These are phyloP conservation scores for Cyclocybe cylindracea DNA, from an alignment of 768 basidiomycete species.

Conservation along the genomic window DNA sequence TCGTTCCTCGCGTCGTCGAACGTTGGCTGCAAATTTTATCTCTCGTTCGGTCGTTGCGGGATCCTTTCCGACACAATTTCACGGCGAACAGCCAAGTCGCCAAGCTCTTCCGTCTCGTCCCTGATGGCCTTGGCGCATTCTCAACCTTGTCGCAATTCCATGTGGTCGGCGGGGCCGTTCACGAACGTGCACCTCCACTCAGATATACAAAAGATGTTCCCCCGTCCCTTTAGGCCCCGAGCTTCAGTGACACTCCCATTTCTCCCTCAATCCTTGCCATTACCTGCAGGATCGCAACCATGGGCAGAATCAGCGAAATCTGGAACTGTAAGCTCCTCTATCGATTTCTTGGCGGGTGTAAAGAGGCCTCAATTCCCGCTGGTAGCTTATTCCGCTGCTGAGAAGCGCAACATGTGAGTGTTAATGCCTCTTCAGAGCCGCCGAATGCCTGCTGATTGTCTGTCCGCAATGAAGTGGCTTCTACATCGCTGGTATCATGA, in stretches of 20 bases:
- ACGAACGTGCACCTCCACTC: slow-evolving; percentile 6
- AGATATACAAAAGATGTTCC: slow-evolving; percentile 2
- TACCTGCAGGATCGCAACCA: not conserved
- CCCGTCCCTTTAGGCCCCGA: not conserved
- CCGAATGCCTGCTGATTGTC: not conserved
- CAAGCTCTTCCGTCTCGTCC: too few species aligned
- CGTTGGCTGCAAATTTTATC: too few species aligned
- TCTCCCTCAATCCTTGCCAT: not conserved
- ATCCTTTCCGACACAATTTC: too few species aligned
- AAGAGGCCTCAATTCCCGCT: not conserved
- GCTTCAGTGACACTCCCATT: not conserved
- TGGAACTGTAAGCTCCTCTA: slow-evolving; percentile 18
- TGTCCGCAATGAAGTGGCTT: slow-evolving; percentile 14
- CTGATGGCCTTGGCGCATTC: too few species aligned
- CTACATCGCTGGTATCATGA: slow-evolving; percentile 32
- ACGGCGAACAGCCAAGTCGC: too few species aligned
- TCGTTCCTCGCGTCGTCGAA: too few species aligned
- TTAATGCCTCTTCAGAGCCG: not conserved
- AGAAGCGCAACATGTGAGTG: slow-evolving; percentile 32
- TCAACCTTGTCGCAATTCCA: too few species aligned
- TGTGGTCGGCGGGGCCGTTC: not conserved
- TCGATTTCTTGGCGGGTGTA: not conserved
- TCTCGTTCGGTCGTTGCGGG: too few species aligned
- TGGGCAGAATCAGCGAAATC: slow-evolving; percentile 19
- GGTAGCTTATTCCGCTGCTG: slow-evolving; percentile 23